Base-by-base conservation (phyloP, 164 flowering plant species). In the Tetracentron sinense region DNA sequence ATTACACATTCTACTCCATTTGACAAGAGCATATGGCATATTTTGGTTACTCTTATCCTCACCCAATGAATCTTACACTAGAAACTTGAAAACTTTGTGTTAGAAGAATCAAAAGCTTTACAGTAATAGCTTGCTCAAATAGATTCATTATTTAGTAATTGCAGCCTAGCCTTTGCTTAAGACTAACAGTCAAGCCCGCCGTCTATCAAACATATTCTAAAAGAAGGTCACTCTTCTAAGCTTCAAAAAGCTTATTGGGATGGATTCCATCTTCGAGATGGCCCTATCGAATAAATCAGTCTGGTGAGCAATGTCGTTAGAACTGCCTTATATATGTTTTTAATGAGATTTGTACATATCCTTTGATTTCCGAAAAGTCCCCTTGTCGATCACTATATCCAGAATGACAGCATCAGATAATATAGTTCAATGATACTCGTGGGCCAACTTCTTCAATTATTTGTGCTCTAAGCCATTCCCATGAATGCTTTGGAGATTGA, bases 201-300 rank as follows among this genome's bases (percentile, higher is more conserved):
- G 1, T 12, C 44, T 10, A 16, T 2, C 44, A 16, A 38, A 38
- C n/a, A n/a, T n/a, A n/a, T 38, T 8, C 5, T 38, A 4, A 38
- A 38, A 38, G 38, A 38, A 8, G 44, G 44, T 38, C 44, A 38
- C 38, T 35, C 47, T 51, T 50, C 22, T 56, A 22, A 7, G 10
- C 21, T 17, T 6, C 31, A 59, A 27, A 59, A 46, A 1, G n/a
- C n/a, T n/a, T n/a, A n/a, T n/a, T n/a, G 21, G 51, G 20, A 50
- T 62, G 22, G 65, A 62, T 50, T 51, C 55, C 65, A 50, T 31
- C 48, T 49, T 20, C 16, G 27, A 27, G 66, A 19, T 53, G 0
- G 27, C 59, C 44, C 14, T 38, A 38, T 38, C 11, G 44, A 38
- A 38, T 38, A 42, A 27, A 14, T 26, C 11, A 11, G 23, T 60